phyloP scores from a whole-genome alignment of 2,329 filamentous ascomycete genomes.

The Penicillium concentricum region DNA sequence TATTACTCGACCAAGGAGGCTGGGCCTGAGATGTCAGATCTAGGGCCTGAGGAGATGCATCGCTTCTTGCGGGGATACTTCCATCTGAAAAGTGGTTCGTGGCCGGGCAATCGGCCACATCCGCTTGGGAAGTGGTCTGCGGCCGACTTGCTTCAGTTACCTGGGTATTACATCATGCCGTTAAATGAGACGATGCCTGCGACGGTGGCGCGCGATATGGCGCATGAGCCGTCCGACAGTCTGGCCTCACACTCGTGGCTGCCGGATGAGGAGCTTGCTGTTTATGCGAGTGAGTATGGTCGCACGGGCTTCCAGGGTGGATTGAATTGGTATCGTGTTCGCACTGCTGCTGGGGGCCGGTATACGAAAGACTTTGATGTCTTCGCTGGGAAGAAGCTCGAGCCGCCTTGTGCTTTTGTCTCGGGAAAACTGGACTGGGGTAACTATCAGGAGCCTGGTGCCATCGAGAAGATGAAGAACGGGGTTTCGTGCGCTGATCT shows the following conservation, averaged over 20 bases:
- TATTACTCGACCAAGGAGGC: slow-evolving; percentile 46
- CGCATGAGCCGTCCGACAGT: slow-evolving; percentile 42
- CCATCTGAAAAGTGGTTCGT: slow-evolving; percentile 65
- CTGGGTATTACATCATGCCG: slow-evolving; percentile 68
- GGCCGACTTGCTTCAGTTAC: slow-evolving; percentile 58
- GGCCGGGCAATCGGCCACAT: slow-evolving; percentile 54
- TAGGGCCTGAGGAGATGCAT: slow-evolving; percentile 51
- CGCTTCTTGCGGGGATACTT: slow-evolving; percentile 66
- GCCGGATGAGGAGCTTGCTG: slow-evolving; percentile 54
- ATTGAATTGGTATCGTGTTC: slow-evolving; percentile 66
- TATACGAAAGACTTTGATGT: slow-evolving; percentile 54
- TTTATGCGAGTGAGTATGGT: slow-evolving; percentile 61
- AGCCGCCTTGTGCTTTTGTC: slow-evolving; percentile 62
- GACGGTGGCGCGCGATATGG: slow-evolving; percentile 57
- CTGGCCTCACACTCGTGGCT: slow-evolving; percentile 53
- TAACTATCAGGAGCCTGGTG: slow-evolving; percentile 65
- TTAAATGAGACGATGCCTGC: slow-evolving; percentile 58
- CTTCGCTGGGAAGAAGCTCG: slow-evolving; percentile 61
- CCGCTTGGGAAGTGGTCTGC: slow-evolving; percentile 59
- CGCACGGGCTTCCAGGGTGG: slow-evolving; percentile 65
- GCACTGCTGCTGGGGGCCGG: slow-evolving; percentile 50
- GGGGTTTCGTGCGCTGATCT: slow-evolving; percentile 54
- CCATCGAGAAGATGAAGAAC: slow-evolving; percentile 55
- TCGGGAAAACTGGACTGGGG: slow-evolving; percentile 65
- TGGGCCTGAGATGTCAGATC: slow-evolving; percentile 37